A percentile compares a stretch with the other conserved stretches of the same genome.
Conservation (phyloP, 257 asterid species). For the Rehmannia glutinosa region DNA sequence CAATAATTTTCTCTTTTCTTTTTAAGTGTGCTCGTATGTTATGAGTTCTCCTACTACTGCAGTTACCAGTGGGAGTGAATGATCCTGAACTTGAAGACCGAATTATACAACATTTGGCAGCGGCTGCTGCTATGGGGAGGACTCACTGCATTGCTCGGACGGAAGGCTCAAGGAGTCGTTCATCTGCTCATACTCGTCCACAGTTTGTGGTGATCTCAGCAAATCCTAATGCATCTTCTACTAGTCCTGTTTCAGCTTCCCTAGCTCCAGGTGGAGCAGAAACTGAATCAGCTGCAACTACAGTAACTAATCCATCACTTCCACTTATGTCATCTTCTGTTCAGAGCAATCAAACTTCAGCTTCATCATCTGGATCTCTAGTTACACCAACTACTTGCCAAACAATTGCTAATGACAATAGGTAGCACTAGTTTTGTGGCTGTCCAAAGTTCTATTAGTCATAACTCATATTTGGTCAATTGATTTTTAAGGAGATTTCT, state of each 20-base stretch:
- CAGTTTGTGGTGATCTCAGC: slow-evolving; percentile 47
- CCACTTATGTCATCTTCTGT: slow-evolving; percentile 25
- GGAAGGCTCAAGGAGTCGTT: slow-evolving; percentile 48
- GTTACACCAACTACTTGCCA: slow-evolving; percentile 17
- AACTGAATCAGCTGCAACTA: slow-evolving; percentile 27
- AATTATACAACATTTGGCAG: slow-evolving; percentile 77
- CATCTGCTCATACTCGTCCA: slow-evolving; percentile 46
- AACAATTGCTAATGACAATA: slow-evolving; percentile 30
- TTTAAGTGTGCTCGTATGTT: neutral
- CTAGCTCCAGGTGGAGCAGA: slow-evolving; percentile 21
- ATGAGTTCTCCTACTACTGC: slow-evolving; percentile 14
- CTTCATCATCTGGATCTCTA: slow-evolving; percentile 43
- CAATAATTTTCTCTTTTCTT: neutral
- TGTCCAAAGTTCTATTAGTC: neutral
- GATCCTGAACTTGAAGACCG: slow-evolving; percentile 66
- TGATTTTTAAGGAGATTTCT: neutral
- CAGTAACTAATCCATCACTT: slow-evolving; percentile 24
- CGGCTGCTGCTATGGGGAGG: slow-evolving; percentile 83
- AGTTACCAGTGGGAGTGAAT: slow-evolving; percentile 56
- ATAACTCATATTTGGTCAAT: neutral
- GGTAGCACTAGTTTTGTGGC: slow-evolving; percentile 35
- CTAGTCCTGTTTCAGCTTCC: slow-evolving; percentile 1
- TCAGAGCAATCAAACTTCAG: slow-evolving; percentile 29
- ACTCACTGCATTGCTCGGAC: slow-evolving; percentile 47
- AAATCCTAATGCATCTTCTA: slow-evolving; percentile 36